phyloP scores from a whole-genome alignment of 1,284 basidiomycete species.

The Sporisorium iseilematis-ciliati region DNA sequence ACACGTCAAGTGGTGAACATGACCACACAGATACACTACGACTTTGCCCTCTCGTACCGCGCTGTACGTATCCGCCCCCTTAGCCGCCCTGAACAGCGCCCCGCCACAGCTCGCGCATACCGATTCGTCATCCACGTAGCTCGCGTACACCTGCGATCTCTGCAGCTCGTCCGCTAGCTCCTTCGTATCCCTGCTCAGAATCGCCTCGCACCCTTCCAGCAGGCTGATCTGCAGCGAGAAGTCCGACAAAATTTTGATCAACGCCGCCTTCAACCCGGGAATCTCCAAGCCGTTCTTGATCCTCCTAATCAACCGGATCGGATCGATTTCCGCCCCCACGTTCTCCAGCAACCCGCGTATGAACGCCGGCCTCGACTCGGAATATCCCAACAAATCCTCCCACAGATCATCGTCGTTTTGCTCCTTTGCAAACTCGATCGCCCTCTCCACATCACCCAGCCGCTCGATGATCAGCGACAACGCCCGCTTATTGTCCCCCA shows the following conservation, averaged over 20 bases:
- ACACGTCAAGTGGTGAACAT: conserved; percentile 61
- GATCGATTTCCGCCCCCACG: conserved; percentile 94
- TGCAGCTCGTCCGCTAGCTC: conserved; percentile 52
- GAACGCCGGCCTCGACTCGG: conserved; percentile 93
- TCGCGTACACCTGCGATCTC: conserved; percentile 44
- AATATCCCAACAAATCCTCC: conserved; percentile 94
- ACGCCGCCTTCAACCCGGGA: conserved; percentile 88
- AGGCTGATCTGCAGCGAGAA: conserved; percentile 79
- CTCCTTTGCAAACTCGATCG: conserved; percentile 98
- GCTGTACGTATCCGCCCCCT: conserved; percentile 15
- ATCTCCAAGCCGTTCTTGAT: conserved; percentile 97
- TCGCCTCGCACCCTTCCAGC: conserved; percentile 60
- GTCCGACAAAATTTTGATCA: conserved; percentile 96
- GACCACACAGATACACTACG: conserved; percentile 64
- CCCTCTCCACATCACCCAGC: conserved; percentile 89
- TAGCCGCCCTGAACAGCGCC: conserved; percentile 34
- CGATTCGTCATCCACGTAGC: conserved; percentile 48
- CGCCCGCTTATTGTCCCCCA: conserved; percentile 97
- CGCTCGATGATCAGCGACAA: conserved; percentile 94
- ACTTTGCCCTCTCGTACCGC: conserved; percentile 23
- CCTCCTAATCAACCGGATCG: conserved; percentile 89
- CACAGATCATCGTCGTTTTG: conserved; percentile 97
- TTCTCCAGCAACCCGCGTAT: conserved; percentile 92
- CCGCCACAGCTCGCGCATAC: conserved; percentile 49
- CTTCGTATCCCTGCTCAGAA: conserved; percentile 57